Evolutionary conservation across 768 basidiomycete species (phyloP).

Genomic region (Tulasnella sp.): DNA sequence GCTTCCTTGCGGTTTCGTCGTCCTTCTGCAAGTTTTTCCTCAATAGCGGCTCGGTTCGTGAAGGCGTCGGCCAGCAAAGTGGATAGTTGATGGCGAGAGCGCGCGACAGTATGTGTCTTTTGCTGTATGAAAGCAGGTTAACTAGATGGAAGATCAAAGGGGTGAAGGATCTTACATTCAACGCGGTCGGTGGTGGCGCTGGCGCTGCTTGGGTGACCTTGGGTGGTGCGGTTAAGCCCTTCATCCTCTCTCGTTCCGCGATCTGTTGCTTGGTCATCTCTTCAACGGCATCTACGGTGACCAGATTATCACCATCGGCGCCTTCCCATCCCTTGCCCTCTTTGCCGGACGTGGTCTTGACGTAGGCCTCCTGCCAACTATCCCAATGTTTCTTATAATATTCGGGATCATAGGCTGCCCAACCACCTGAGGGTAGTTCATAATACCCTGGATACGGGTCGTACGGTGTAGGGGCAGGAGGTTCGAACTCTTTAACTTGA

Average conservation of each 20-base stretch:
- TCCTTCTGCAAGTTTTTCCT: slow-evolving; percentile 74
- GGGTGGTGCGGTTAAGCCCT: slow-evolving; percentile 44
- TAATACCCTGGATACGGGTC: slow-evolving; percentile 85
- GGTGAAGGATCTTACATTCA: slow-evolving; percentile 41
- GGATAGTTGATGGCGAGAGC: slow-evolving; percentile 64
- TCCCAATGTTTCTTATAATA: slow-evolving; percentile 58
- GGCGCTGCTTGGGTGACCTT: slow-evolving; percentile 36
- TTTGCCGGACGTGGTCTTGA: slow-evolving; percentile 41
- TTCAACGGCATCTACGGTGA: slow-evolving; percentile 48
- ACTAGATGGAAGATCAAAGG: not conserved
- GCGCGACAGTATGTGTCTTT: slow-evolving; percentile 55
- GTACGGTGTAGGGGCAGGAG: slow-evolving; percentile 57
- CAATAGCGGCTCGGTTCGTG: slow-evolving; percentile 65
- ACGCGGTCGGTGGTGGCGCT: slow-evolving; percentile 67
- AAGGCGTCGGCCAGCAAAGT: slow-evolving; percentile 75
- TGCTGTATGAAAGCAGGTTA: slow-evolving; percentile 29
- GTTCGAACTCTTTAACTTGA: slow-evolving; percentile 47
- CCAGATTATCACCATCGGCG: slow-evolving; percentile 42
- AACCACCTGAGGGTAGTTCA: slow-evolving; percentile 64
- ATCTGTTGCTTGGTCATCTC: slow-evolving; percentile 47
- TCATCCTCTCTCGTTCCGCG: slow-evolving; percentile 55
- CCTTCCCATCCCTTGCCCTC: slow-evolving; percentile 57
- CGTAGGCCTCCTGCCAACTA: slow-evolving; percentile 48
- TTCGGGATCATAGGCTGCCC: slow-evolving; percentile 57
- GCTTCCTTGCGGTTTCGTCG: slow-evolving; percentile 77